These are phyloP conservation scores for Trichosporon coremiiforme DNA, from an alignment of 1,284 basidiomycete genomes.

Conservation along the genomic window DNA sequence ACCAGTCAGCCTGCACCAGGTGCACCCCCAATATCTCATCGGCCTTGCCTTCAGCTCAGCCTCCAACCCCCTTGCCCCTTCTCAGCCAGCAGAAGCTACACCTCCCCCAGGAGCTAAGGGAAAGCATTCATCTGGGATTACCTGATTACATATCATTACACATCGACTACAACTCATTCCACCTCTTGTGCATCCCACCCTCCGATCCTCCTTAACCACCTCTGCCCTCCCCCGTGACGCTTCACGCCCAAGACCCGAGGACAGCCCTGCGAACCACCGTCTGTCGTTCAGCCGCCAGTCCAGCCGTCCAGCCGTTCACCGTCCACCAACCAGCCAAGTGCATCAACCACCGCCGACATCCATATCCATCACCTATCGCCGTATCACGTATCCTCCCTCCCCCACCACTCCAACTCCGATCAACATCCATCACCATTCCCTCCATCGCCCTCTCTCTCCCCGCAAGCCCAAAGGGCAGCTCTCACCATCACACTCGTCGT, in stretches of 20 bases:
- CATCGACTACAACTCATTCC: constrained; percentile 5
- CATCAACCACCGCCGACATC: constrained; percentile 3
- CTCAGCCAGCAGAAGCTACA: too few relatives aligned
- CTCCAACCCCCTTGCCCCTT: neutral
- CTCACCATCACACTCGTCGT: constrained; percentile 18
- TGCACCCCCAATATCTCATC: neutral
- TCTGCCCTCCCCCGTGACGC: constrained; percentile 4
- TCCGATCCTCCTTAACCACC: constrained; percentile 5
- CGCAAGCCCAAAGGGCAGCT: constrained; percentile 11
- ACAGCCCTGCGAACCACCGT: neutral
- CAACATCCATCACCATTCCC: constrained; percentile 20
- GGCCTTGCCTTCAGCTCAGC: neutral
- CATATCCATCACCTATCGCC: constrained; percentile 16
- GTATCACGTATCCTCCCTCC: constrained; percentile 13
- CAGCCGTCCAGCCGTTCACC: neutral
- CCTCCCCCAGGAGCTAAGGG: neutral
- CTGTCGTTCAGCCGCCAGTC: neutral
- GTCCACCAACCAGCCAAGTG: too few relatives aligned
- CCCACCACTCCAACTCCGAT: neutral
- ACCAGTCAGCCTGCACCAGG: neutral
- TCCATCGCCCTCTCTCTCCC: constrained; percentile 20
- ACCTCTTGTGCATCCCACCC: neutral
- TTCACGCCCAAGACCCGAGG: neutral
- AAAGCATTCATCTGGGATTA: neutral
- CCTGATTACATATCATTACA: constrained; percentile 13